Conservation (phyloP, 176 grass and related monocot genomes). For the Miscanthus lutarioriparius region DNA sequence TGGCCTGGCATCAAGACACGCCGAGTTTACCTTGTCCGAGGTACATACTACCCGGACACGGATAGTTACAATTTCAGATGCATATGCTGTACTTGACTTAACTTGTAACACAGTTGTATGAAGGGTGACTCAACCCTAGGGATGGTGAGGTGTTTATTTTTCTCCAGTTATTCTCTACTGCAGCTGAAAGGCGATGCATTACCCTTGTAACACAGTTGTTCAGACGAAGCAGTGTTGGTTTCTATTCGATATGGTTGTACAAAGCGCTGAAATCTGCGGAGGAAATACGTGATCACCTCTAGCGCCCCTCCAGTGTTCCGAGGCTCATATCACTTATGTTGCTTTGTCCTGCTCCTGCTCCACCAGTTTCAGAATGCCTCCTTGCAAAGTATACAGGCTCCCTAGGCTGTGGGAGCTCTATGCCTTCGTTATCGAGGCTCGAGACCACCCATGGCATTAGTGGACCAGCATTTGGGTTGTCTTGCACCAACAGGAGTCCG, state of each 20-base stretch:
- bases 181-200: neutral
- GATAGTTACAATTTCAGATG: too few relatives aligned
- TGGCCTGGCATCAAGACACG: neutral
- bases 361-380: neutral
- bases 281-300: neutral
- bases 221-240: neutral
- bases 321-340: neutral
- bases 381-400: constrained; percentile 5
- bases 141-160: too few relatives aligned
- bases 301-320: constrained; percentile 19
- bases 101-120: too few relatives aligned
- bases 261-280: neutral
- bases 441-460: constrained; percentile 39
- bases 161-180: neutral
- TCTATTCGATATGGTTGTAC: neutral
- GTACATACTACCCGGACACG: too few relatives aligned
- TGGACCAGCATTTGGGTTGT: constrained; percentile 37
- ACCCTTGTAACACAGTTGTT: neutral
- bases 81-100: too few relatives aligned
- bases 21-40: neutral
- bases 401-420: constrained; percentile 25
- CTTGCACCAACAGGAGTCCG: constrained; percentile 39
- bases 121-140: too few relatives aligned
- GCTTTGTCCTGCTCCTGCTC: neutral
- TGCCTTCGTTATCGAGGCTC: constrained; percentile 33